phyloP scores from a whole-genome alignment of 2,329 filamentous ascomycete genomes.

The Paracorniculantispora psalliotae region DNA sequence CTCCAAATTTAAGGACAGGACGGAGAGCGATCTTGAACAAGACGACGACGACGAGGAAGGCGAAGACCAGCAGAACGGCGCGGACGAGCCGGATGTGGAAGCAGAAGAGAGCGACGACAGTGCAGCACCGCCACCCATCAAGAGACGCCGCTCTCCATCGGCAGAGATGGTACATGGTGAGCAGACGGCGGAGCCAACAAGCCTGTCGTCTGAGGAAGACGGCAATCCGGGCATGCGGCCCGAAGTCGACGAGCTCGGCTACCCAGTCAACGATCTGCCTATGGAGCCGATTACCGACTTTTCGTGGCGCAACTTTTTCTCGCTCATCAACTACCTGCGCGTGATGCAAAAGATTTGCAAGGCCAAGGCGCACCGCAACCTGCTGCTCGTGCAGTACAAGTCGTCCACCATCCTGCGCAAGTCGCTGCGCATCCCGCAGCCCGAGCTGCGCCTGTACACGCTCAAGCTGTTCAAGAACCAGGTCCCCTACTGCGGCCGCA shows the following conservation, averaged over 20 bases:
- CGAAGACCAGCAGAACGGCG: constrained; percentile 18
- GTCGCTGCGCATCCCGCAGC: constrained; percentile 84
- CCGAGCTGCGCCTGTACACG: constrained; percentile 82
- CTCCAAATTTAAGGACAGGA: constrained; percentile 44
- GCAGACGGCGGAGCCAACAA: constrained; percentile 21
- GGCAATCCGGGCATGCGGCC: constrained; percentile 35
- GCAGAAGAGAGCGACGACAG: constrained; percentile 63
- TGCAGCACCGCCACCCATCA: constrained; percentile 78
- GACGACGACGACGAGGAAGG: constrained; percentile 20
- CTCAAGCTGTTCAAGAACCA: constrained; percentile 98
- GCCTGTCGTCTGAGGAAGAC: constrained; percentile 26
- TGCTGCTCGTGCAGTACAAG: constrained; percentile 93
- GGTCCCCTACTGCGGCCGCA: constrained; percentile 94
- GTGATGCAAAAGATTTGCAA: constrained; percentile 98
- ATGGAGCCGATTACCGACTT: constrained; percentile 78
- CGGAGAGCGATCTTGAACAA: constrained; percentile 23
- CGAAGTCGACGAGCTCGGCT: constrained; percentile 82
- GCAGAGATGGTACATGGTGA: constrained; percentile 21
- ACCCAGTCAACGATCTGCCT: constrained; percentile 66
- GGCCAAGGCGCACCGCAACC: constrained; percentile 87
- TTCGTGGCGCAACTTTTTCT: constrained; percentile 92
- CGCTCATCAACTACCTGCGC: constrained; percentile 88
- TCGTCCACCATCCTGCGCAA: constrained; percentile 88
- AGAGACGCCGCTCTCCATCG: constrained; percentile 46
- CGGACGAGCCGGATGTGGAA: constrained; percentile 29